These are phyloP conservation scores for Luvunga scandens DNA, from an alignment of 345 rosid genomes.

Conservation along the genomic window DNA sequence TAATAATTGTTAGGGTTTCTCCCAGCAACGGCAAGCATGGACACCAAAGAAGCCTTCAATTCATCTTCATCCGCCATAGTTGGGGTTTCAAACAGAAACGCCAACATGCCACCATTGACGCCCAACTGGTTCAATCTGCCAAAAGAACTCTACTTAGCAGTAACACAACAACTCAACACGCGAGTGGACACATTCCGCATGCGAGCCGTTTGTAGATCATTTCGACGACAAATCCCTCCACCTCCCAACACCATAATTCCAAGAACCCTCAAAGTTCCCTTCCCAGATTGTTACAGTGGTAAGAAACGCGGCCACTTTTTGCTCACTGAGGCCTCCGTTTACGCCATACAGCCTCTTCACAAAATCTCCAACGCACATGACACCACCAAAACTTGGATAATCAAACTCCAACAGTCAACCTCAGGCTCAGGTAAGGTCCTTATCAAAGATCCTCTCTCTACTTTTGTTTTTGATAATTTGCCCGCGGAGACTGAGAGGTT, in stretches of 20 bases:
- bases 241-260: neutral
- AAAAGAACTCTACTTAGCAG: too few species aligned
- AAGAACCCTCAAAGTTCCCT: neutral
- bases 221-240: neutral
- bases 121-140: too few species aligned
- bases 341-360: neutral
- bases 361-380: neutral
- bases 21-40: too few species aligned
- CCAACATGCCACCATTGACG: too few species aligned
- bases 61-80: too few species aligned
- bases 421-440: too few species aligned
- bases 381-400: neutral
- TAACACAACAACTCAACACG: too few species aligned
- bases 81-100: too few species aligned
- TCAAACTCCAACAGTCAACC: neutral
- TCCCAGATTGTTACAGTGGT: neutral
- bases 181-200: neutral
- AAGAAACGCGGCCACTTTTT: neutral
- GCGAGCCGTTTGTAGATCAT: too few species aligned
- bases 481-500: neutral
- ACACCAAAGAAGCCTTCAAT: too few species aligned
- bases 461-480: neutral
- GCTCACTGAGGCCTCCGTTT: neutral
- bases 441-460: neutral
- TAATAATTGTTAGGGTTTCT: too few species aligned